Conservation (phyloP, 2,329 filamentous ascomycete species). For the Eutypella sp. region DNA sequence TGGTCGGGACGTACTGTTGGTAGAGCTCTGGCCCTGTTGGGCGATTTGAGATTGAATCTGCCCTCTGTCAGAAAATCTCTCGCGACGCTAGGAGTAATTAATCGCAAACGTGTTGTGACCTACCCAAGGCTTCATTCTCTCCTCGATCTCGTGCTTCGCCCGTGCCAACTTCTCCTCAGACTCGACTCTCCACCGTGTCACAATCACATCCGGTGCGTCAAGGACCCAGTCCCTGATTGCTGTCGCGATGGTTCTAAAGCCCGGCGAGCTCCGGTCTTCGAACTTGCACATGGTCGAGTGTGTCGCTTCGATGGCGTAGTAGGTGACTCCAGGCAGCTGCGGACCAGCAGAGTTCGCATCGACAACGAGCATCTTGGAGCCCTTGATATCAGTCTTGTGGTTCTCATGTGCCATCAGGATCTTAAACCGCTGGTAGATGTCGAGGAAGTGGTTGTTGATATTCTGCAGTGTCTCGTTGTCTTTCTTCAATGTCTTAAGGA, state of each 20-base stretch:
- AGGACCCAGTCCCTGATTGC: conserved; percentile 47
- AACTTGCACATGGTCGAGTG: conserved; percentile 39
- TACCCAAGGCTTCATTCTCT: conserved; percentile 40
- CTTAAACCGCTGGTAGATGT: conserved; percentile 65
- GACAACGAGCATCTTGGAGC: conserved; percentile 60
- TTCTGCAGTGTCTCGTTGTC: conserved; percentile 71
- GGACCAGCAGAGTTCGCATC: conserved; percentile 66
- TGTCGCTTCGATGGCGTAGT: conserved; percentile 55
- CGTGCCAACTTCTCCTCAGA: conserved; percentile 45
- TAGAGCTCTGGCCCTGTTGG: conserved; percentile 18
- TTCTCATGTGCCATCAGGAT: conserved; percentile 76
- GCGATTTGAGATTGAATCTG: conserved; percentile 24
- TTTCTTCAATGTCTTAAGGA: conserved; percentile 65
- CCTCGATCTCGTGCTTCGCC: conserved; percentile 39
- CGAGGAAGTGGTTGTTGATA: conserved; percentile 68
- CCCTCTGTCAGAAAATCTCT: conserved; percentile 1
- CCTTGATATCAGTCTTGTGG: conserved; percentile 64
- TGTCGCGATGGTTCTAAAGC: conserved; percentile 51
- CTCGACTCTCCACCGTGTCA: conserved; percentile 56
- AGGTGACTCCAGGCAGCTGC: conserved; percentile 62
- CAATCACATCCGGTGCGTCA: conserved; percentile 50
- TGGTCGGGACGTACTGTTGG: conserved; percentile 25
- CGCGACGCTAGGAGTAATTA: background rate
- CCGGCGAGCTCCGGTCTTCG: conserved; percentile 55
- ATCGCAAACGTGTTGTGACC: conserved; percentile 7